Evolutionary conservation across 805 yeast species (phyloP).

Genomic region (Kodamaea kaohsiungensis): DNA sequence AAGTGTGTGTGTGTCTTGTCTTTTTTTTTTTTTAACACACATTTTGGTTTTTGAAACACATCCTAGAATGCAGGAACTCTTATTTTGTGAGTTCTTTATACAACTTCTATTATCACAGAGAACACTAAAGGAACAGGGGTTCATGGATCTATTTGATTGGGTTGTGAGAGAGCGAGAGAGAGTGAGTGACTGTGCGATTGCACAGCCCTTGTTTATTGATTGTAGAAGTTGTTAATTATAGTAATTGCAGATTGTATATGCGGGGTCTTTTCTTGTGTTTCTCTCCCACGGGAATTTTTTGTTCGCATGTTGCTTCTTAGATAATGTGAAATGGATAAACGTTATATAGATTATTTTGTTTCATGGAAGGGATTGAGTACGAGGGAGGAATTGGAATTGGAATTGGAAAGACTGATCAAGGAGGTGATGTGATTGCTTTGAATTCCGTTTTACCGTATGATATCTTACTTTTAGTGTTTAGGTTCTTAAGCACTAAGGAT

Average conservation of each 20-base stretch:
- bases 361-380: not conserved
- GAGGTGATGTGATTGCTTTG: not conserved
- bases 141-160: not conserved
- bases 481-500: slow-evolving; percentile 20
- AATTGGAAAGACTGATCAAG: not conserved
- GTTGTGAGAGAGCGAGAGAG: too few relatives aligned
- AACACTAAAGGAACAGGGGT: not conserved
- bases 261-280: not conserved
- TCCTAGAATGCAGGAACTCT: not conserved
- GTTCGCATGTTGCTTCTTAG: not conserved
- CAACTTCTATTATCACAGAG: not conserved
- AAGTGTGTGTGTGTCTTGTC: not conserved
- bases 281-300: not conserved
- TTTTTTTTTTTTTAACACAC: slow-evolving; percentile 3
- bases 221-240: too few relatives aligned
- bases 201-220: not conserved
- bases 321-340: not conserved
- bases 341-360: too few relatives aligned
- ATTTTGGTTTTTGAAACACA: not conserved
- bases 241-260: too few relatives aligned
- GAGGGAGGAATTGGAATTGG: not conserved
- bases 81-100: not conserved
- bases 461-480: slow-evolving; percentile 20
- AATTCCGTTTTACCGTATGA: not conserved
- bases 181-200: not conserved